Base-by-base conservation (phyloP, 345 rosid species). In the Carallia brachiata region DNA sequence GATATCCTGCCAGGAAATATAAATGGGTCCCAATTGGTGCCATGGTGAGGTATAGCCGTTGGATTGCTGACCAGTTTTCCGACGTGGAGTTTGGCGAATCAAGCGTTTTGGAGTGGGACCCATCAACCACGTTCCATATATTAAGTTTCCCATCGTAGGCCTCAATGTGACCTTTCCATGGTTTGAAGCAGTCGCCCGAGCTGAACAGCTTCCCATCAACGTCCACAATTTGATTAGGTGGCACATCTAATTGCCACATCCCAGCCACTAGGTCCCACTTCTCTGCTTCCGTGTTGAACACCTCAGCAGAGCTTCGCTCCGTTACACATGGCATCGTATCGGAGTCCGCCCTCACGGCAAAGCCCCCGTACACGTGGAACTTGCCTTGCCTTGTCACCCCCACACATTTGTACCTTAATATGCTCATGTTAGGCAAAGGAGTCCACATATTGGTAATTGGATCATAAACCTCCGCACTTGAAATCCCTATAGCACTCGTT, bases 211-310 rank as follows among this genome's bases (percentile, higher is more conserved):
- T 79, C 8, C 75, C 80, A 6, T 78, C 62, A 18, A 83, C 61
- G 0, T 52, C 79, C 2, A 83, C 87, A 13, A 85, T 84, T 56
- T 82, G 89, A 67, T 86, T 81, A 6, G 93, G 90, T 15, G 89
- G 93, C 0, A 84, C 77, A 18, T 88, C 90, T 1, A 86, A 31
- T 30, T 83, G 87, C 93, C 93, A 84, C 90, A 86, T 88, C 68
- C 83, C 65, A 0, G 75, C 77, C 82, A 76, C 71, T 2, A 86
- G 68, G 52, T 80, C 76, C 93, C 90, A 86, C 17, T 36, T 68
- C 19, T 77, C 81, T 0, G 70, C 52, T 4, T 3, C 52, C 1
- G 73, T 73, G 75, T 86, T 79, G 47, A 75, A 83, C 60, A 82
- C 78, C 70, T 88, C 93, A 0, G 75, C 90, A 0, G 89, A 86